Conservation (phyloP, 257 asterid species). For the Solanum paucissectum region DNA sequence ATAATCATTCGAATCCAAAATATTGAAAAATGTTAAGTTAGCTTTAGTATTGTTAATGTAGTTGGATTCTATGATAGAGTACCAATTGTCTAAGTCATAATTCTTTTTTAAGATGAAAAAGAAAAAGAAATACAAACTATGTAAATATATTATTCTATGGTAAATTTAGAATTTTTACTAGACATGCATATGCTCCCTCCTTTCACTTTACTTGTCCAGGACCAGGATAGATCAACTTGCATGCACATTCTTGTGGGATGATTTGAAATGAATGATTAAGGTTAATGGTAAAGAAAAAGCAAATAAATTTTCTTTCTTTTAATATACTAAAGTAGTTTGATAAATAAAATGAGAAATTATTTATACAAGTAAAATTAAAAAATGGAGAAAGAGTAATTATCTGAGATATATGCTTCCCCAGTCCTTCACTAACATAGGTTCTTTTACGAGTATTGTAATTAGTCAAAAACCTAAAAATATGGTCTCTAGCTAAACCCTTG, state of each 20-base stretch:
- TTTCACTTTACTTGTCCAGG: not conserved
- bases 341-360: too few species aligned
- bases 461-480: not conserved
- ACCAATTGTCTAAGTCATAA: not conserved
- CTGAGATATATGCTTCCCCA: too few species aligned
- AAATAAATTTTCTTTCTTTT: too few species aligned
- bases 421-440: not conserved
- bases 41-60: not conserved
- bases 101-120: not conserved
- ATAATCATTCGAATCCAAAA: not conserved
- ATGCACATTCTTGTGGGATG: too few species aligned
- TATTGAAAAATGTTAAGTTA: not conserved
- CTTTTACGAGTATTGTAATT: not conserved
- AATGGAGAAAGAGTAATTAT: not conserved
- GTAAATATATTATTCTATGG: not conserved
- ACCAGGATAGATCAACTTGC: not conserved
- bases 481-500: not conserved
- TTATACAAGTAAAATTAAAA: not conserved
- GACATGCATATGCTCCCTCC: not conserved
- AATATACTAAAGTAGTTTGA: not conserved
- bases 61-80: not conserved
- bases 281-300: not conserved
- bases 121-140: not conserved
- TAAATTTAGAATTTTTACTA: not conserved
- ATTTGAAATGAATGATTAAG: not conserved